Evolutionary conservation across 108 stramenopile genomes (phyloP).

Genomic region (Pseudonitzschia delicatissima): DNA sequence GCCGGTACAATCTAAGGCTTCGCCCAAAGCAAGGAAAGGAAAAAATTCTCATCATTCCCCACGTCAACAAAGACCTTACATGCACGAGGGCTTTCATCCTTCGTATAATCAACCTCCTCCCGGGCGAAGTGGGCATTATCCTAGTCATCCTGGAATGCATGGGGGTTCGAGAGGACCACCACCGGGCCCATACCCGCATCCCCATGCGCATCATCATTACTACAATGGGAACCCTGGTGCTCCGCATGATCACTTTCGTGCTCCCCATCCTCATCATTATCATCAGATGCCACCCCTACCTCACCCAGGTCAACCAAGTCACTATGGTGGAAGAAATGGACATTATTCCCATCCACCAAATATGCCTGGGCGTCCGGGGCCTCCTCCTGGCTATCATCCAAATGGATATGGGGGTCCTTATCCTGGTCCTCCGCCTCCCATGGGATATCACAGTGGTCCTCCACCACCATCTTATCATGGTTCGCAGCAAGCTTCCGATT

Average conservation of each 20-base stretch:
- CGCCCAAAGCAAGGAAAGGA: conserved; percentile 16
- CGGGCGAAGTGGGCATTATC: conserved; percentile 17
- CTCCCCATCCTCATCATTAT: conserved; percentile 26
- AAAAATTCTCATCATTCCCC: conserved; percentile 13
- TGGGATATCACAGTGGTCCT: conserved; percentile 27
- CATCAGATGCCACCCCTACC: conserved; percentile 40
- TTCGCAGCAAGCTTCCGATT: conserved; percentile 18
- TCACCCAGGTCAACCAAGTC: conserved; percentile 17
- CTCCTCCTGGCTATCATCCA: conserved; percentile 26
- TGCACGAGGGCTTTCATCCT: conserved; percentile 25
- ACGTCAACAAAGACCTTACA: conserved; percentile 22
- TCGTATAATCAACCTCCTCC: conserved; percentile 10
- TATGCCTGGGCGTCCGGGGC: conserved; percentile 32
- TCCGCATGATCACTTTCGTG: conserved; percentile 32
- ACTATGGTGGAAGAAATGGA: conserved; percentile 17
- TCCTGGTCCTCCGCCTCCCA: conserved; percentile 15
- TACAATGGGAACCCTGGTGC: conserved; percentile 14
- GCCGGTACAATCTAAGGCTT: conserved; percentile 14
- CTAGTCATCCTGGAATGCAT: conserved; percentile 21
- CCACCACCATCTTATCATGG: conserved; percentile 14
- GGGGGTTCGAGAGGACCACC: conserved; percentile 28
- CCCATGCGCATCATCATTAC: conserved; percentile 19
- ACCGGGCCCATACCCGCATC: conserved; percentile 8
- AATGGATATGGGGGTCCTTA: conserved; percentile 23
- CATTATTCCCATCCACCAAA: conserved; percentile 30